A percentile compares a stretch with the other conserved stretches of the same genome.
Conservation (phyloP, 2,329 filamentous ascomycete species). For the Penicillium sp. region DNA sequence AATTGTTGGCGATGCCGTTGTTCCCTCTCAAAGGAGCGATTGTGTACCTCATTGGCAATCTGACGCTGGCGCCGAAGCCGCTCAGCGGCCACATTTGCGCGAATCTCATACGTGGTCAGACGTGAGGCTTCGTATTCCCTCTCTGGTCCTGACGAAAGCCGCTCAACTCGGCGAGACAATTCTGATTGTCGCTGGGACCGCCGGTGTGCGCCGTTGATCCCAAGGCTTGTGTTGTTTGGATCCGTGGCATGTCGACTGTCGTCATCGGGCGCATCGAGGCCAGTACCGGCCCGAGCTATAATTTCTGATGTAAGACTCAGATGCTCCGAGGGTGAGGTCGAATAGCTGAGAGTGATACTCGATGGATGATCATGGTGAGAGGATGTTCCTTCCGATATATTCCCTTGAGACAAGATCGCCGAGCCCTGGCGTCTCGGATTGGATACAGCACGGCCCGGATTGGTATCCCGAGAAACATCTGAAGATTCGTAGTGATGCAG, state of each 20-base stretch:
- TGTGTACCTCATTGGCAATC: constrained; percentile 37
- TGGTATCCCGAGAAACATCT: constrained; percentile 34
- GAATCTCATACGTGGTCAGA: constrained; percentile 35
- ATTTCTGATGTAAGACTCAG: constrained; percentile 30
- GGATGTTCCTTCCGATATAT: constrained; percentile 24
- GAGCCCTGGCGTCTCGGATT: constrained; percentile 43
- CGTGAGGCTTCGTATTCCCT: constrained; percentile 30
- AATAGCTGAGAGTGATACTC: constrained; percentile 41
- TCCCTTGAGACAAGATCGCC: constrained; percentile 43
- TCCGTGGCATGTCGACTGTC: constrained; percentile 20
- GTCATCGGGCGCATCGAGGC: constrained; percentile 25
- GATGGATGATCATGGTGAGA: constrained; percentile 33
- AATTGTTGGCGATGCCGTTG: constrained; percentile 38
- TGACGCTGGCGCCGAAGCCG: constrained; percentile 42
- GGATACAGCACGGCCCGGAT: constrained; percentile 29
- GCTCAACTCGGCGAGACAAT: constrained; percentile 37
- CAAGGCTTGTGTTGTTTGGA: constrained; percentile 23
- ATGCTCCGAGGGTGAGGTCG: constrained; percentile 43
- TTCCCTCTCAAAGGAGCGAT: constrained; percentile 31
- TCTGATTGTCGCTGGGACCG: constrained; percentile 33
- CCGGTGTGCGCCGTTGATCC: constrained; percentile 24
- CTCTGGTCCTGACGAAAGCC: constrained; percentile 27
- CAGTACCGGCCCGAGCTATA: constrained; percentile 18
- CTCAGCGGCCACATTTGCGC: constrained; percentile 42
- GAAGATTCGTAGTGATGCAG: constrained; percentile 30